Evolutionary conservation across 78 protist genomes (phyloP).

Genomic region (Dictyostelium purpureum): DNA sequence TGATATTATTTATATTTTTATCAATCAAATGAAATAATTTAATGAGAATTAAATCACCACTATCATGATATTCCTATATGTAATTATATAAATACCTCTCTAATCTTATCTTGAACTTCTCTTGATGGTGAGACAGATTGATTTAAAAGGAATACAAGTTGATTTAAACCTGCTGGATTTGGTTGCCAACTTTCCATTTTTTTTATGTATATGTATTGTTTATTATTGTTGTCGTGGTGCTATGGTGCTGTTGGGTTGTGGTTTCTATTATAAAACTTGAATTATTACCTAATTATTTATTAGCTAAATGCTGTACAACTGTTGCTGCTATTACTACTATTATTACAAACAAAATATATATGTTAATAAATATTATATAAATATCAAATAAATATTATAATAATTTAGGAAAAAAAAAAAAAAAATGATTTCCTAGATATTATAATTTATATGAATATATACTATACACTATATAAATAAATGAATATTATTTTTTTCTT

Average conservation of each 20-base stretch:
- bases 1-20: background rate
- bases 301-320: background rate
- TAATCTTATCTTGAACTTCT: slow-evolving; percentile 44
- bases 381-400: background rate
- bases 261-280: background rate
- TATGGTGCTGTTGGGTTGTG: background rate
- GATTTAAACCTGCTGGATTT: slow-evolving; percentile 41
- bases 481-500: too few relatives aligned
- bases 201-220: background rate
- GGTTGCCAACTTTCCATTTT: slow-evolving; percentile 47
- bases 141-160: slow-evolving; percentile 6
- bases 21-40: background rate
- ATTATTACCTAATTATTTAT: too few relatives aligned
- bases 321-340: background rate
- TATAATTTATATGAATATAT: background rate
- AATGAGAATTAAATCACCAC: background rate
- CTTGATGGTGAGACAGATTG: background rate
- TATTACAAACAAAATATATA: background rate
- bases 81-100: background rate
- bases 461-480: background rate
- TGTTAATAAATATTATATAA: background rate
- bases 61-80: background rate
- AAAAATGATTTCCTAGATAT: background rate
- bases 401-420: background rate
- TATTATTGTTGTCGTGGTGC: background rate